These are phyloP conservation scores for Casuarina equisetifolia DNA, from an alignment of 306 rosid genomes.

Conservation along the genomic window DNA sequence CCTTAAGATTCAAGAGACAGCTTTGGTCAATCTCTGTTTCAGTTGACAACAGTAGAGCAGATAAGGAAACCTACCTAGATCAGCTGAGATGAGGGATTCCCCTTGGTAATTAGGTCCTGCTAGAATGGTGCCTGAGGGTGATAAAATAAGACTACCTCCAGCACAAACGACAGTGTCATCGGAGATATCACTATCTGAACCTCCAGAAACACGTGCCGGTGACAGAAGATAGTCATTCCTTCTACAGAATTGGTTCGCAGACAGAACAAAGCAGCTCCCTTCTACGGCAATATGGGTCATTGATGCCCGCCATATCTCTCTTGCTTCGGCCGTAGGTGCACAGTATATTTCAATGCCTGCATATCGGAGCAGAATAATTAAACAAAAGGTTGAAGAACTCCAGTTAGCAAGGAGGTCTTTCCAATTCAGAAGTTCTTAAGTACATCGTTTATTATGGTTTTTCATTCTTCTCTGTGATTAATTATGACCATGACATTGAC, in stretches of 20 bases:
- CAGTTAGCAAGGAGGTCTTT: neutral
- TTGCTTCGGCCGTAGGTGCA: slow-evolving; percentile 89
- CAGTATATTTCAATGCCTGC: slow-evolving; percentile 91
- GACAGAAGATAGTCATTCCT: slow-evolving; percentile 82
- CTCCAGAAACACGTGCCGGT: slow-evolving; percentile 69
- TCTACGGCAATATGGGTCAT: slow-evolving; percentile 89
- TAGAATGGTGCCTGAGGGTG: slow-evolving; percentile 78
- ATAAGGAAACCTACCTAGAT: slow-evolving; percentile 57
- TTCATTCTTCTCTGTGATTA: too few species aligned
- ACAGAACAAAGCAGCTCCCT: slow-evolving; percentile 92
- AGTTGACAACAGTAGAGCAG: neutral
- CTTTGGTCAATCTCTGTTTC: neutral
- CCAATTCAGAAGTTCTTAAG: too few species aligned
- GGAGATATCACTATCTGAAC: slow-evolving; percentile 57
- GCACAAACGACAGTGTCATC: slow-evolving; percentile 83
- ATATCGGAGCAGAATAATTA: slow-evolving; percentile 18
- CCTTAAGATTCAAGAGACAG: neutral
- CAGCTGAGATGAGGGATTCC: slow-evolving; percentile 85
- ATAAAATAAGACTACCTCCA: slow-evolving; percentile 90
- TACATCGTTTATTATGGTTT: neutral
- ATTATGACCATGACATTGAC: neutral
- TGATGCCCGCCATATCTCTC: slow-evolving; percentile 84
- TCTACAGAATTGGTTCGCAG: slow-evolving; percentile 87
- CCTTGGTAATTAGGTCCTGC: slow-evolving; percentile 95
- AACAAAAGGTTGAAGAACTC: neutral